A percentile compares a stretch with the other conserved stretches of the same genome.
Evolutionary conservation across 2,329 filamentous ascomycete species (phyloP).

Genomic region (Cordyceps fumosorosea): DNA sequence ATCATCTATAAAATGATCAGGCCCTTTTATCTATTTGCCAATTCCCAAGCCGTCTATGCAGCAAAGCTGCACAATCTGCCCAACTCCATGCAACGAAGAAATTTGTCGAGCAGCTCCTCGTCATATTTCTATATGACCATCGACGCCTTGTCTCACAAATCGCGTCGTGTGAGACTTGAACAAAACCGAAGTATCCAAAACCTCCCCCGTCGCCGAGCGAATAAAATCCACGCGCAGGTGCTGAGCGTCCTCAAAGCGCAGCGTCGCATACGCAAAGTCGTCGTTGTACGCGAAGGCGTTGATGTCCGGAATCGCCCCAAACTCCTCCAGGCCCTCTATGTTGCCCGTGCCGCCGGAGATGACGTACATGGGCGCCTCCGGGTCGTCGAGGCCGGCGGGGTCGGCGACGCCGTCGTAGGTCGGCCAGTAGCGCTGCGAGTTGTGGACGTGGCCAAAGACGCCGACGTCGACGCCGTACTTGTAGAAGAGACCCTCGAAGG

Average conservation of each 20-base stretch:
- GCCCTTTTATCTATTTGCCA: not conserved
- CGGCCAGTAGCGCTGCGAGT: conserved; percentile 46
- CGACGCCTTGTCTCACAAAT: conserved; percentile 35
- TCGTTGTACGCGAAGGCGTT: conserved; percentile 40
- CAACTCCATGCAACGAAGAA: not conserved
- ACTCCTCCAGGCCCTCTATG: conserved; percentile 33
- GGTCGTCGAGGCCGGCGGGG: conserved; percentile 30
- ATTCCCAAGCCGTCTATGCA: no score
- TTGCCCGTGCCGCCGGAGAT: conserved; percentile 50
- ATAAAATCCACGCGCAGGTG: conserved; percentile 46
- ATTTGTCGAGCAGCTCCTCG: not conserved
- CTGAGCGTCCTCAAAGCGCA: conserved; percentile 39
- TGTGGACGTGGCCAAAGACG: conserved; percentile 54
- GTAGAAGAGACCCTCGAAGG: conserved; percentile 48
- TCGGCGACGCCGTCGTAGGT: conserved; percentile 30
- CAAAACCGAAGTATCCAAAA: conserved; percentile 41
- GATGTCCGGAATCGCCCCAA: not conserved
- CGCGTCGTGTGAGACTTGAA: conserved; percentile 39
- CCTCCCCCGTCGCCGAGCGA: conserved; percentile 38
- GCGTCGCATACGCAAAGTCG: conserved; percentile 45
- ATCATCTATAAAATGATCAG: not conserved
- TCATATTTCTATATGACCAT: not conserved
- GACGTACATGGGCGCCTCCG: conserved; percentile 26
- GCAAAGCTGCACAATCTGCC: not conserved
- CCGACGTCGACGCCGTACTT: conserved; percentile 50